Base-by-base conservation (phyloP, 2,329 filamentous ascomycete genomes). In the Aspergillus terreus region DNA sequence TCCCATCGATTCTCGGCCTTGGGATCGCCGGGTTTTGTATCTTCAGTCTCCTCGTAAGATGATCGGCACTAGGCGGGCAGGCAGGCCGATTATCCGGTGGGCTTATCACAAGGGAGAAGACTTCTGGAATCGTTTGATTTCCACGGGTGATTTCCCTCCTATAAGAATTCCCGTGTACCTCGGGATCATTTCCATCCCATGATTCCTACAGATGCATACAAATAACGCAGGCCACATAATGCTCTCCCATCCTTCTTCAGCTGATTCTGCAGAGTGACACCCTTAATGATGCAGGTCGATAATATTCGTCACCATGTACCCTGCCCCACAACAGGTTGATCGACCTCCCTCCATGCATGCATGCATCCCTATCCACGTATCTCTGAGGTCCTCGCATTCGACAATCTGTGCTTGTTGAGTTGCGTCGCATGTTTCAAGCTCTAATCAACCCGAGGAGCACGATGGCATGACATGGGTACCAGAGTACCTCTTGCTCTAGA, bases 141-240 rank as follows among this genome's bases (percentile, higher is more conserved):
- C 17, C 14, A n/a, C 15, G 35, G 35, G 7, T 38, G 2, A 17
- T 38, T 17, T 17, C 15, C 40, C 19, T n/a, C 17, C 40, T 19
- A 30, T 30, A 30, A 11, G 7, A 30, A 11, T 9, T 30, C 27
- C 25, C 27, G 27, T 10, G 27, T 50, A 41, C 47, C 47, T 53
- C 51, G 47, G 47, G 47, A 50, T 53, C 51, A 46, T 47, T 43
- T 44, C 48, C 49, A 35, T 44, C 48, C 44, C 50, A 50, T 52
- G 44, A 55, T 52, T 46, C 38, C 46, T 42, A 49, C 46, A 42
- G 49, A 44, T 17, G 14, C 15, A 38, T 38, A 38, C 15, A 23
- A 23, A 23, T 23, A 23, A 23, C 23, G 23, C 23, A 23, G 6
- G 6, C 6, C 23, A 23, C 23, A 6, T 6, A 23, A 23, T 5